phyloP scores from a whole-genome alignment of 345 rosid genomes.

The Garcia nutans region DNA sequence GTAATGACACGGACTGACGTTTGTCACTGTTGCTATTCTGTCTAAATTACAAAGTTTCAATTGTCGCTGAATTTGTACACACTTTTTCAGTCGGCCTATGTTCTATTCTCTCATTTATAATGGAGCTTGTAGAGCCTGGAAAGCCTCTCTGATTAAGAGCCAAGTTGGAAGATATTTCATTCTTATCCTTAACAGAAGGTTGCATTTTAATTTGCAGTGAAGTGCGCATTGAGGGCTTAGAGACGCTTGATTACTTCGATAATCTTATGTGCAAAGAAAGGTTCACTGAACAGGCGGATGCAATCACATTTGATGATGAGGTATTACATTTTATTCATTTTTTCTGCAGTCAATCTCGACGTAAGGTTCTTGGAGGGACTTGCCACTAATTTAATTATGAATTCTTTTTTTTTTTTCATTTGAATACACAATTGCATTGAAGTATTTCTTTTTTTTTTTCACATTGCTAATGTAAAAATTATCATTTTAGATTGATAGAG shows the following conservation, averaged over 20 bases:
- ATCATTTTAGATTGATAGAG: slow-evolving; percentile 60
- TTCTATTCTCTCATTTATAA: background rate
- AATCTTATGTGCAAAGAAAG: slow-evolving; percentile 63
- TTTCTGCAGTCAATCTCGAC: background rate
- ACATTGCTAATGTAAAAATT: background rate
- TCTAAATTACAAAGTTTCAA: background rate
- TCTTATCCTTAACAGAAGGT: slow-evolving; percentile 15
- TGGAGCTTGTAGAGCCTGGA: background rate
- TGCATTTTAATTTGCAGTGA: slow-evolving; percentile 60
- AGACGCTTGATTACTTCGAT: slow-evolving; percentile 93
- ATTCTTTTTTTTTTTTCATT: background rate
- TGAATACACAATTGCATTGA: background rate
- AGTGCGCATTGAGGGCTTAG: slow-evolving; percentile 96
- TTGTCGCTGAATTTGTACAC: background rate
- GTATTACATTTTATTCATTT: slow-evolving; percentile 32
- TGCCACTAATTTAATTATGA: background rate
- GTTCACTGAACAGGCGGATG: slow-evolving; percentile 95
- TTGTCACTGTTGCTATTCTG: background rate
- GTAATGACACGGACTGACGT: slow-evolving; percentile 11
- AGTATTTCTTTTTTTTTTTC: background rate
- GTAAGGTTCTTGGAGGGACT: background rate
- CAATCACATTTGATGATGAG: slow-evolving; percentile 92
- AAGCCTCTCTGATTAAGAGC: slow-evolving; percentile 1
- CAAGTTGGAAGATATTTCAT: slow-evolving; percentile 5
- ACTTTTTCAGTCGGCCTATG: background rate